Percentiles rank a stretch among this genome's conserved stretches.
These are phyloP conservation scores for Nannizzia gypsea DNA, from an alignment of 2,329 filamentous ascomycete genomes.

Conservation along the genomic window DNA sequence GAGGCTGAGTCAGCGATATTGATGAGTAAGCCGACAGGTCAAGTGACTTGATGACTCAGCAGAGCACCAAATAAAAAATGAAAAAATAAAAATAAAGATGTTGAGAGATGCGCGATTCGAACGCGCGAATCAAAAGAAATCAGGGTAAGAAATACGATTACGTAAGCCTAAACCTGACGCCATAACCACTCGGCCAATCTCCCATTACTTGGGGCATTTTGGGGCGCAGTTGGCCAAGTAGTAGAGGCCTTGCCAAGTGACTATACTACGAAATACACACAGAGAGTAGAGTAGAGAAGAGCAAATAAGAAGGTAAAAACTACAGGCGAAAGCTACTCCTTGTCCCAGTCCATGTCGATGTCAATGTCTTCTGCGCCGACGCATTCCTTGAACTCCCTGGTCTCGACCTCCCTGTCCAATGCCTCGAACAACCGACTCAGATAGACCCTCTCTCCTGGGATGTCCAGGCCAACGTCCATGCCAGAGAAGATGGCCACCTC, in stretches of 20 bases:
- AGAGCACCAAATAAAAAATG: neutral
- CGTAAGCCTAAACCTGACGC: conserved; percentile 9
- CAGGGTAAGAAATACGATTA: conserved; percentile 4
- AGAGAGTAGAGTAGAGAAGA: neutral
- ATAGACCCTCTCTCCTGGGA: neutral
- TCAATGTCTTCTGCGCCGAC: neutral
- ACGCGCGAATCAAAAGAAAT: conserved; percentile 10
- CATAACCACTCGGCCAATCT: conserved; percentile 11
- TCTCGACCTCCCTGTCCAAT: neutral
- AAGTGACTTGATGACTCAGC: neutral
- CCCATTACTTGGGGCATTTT: neutral
- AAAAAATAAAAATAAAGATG: conserved; percentile 3
- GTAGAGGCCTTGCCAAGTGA: neutral
- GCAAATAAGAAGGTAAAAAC: neutral
- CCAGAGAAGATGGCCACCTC: neutral
- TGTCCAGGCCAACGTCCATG: neutral
- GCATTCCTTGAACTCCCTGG: neutral
- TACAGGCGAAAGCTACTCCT: neutral
- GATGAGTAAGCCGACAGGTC: neutral
- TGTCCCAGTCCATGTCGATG: conserved; percentile 1
- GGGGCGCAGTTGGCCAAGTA: neutral
- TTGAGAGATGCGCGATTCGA: conserved; percentile 10
- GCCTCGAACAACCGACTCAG: neutral
- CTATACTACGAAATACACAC: too few relatives aligned
- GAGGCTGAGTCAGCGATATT: neutral